These are phyloP conservation scores for Leccinum olivaceopallidum DNA, from an alignment of 768 basidiomycete genomes.

Conservation along the genomic window DNA sequence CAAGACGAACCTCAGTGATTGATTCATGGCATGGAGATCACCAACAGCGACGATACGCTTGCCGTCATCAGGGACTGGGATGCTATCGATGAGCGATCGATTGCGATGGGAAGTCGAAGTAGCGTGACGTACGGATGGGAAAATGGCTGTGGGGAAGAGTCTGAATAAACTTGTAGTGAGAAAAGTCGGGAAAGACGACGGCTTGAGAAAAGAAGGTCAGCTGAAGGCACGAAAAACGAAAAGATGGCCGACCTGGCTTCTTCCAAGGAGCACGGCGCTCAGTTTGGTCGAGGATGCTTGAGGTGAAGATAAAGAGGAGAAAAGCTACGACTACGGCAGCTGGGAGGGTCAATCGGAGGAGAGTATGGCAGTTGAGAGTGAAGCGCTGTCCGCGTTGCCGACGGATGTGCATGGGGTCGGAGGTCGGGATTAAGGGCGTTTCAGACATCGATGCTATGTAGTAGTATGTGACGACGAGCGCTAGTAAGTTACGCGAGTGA, in stretches of 20 bases:
- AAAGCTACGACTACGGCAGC: constrained; percentile 42
- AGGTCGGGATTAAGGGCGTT: constrained; percentile 13
- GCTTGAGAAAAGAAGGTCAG: constrained; percentile 3
- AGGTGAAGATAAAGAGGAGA: constrained; percentile 43
- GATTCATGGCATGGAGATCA: constrained; percentile 84
- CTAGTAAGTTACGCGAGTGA: too few relatives aligned
- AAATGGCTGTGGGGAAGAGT: constrained; percentile 51
- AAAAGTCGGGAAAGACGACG: constrained; percentile 50
- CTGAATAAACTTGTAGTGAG: constrained; percentile 43
- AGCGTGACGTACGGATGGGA: constrained; percentile 46
- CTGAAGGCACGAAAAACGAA: neutral
- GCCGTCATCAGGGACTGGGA: constrained; percentile 46
- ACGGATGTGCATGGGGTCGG: neutral
- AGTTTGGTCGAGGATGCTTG: constrained; percentile 28
- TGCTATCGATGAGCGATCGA: neutral
- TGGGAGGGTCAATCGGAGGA: constrained; percentile 23
- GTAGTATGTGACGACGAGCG: too few relatives aligned
- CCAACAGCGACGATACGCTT: constrained; percentile 76
- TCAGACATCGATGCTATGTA: constrained; percentile 13
- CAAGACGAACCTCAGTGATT: constrained; percentile 59
- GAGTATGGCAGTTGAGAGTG: neutral
- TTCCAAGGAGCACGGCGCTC: constrained; percentile 5
- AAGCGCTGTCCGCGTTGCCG: neutral
- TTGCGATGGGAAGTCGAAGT: neutral
- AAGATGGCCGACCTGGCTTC: constrained; percentile 16